These are phyloP conservation scores for Termitomyces titanicus DNA, from an alignment of 768 basidiomycete species.

Conservation along the genomic window DNA sequence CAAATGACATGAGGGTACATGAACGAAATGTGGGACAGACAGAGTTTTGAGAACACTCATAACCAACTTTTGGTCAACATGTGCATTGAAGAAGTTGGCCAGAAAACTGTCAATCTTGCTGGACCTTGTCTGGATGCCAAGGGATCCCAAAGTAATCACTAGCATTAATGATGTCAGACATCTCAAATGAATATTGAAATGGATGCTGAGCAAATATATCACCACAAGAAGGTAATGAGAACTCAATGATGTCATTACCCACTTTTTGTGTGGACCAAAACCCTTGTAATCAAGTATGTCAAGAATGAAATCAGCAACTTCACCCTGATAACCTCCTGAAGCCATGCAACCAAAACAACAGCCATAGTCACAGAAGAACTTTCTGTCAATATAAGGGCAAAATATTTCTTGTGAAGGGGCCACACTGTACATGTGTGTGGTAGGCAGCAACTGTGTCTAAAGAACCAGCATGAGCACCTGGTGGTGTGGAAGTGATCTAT, in stretches of 20 bases:
- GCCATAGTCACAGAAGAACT: slow-evolving; percentile 21
- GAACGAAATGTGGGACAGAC: slow-evolving; percentile 29
- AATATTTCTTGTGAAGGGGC: slow-evolving; percentile 24
- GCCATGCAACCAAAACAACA: slow-evolving; percentile 19
- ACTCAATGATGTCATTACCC: slow-evolving; percentile 28
- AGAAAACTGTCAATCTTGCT: slow-evolving; percentile 21
- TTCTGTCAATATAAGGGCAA: slow-evolving; percentile 17
- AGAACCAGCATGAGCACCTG: slow-evolving; percentile 22
- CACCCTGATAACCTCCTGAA: slow-evolving; percentile 19
- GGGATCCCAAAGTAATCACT: slow-evolving; percentile 15
- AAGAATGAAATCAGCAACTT: slow-evolving; percentile 15
- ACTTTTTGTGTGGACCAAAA: slow-evolving; percentile 19
- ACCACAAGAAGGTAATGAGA: slow-evolving; percentile 9
- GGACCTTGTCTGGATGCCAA: slow-evolving; percentile 21
- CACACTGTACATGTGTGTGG: slow-evolving; percentile 25
- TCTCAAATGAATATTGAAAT: slow-evolving; percentile 3
- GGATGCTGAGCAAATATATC: neutral
- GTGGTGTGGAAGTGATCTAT: slow-evolving; percentile 3
- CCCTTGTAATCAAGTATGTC: slow-evolving; percentile 19
- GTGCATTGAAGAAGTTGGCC: slow-evolving; percentile 26
- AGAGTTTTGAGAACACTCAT: slow-evolving; percentile 27
- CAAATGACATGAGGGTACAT: slow-evolving; percentile 17
- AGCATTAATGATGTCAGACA: neutral
- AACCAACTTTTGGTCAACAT: slow-evolving; percentile 3
- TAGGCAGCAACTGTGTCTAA: slow-evolving; percentile 30